phyloP scores from a whole-genome alignment of 1,139 yeast genomes.

The Taphrina communis region DNA sequence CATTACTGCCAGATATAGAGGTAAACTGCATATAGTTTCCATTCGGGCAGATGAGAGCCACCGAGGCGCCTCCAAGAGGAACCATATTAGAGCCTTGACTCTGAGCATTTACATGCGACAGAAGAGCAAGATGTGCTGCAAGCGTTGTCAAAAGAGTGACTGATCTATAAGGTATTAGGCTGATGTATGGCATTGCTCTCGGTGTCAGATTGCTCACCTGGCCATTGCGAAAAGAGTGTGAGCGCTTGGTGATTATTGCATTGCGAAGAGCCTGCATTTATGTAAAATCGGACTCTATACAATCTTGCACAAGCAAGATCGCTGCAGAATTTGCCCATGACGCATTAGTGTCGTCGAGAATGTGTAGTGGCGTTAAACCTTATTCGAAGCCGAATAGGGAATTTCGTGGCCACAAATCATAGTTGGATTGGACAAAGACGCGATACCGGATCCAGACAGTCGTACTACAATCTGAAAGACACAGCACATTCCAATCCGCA shows the following conservation, averaged over 20 bases:
- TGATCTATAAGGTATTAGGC: neutral
- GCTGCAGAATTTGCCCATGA: neutral
- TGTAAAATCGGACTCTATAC: neutral
- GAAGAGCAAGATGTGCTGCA: neutral
- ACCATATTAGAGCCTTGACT: constrained; percentile 21
- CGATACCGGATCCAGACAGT: neutral
- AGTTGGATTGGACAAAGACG: neutral
- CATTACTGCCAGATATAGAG: constrained; percentile 1
- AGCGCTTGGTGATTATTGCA: neutral
- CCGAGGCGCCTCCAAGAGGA: constrained; percentile 21
- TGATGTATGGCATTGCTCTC: neutral
- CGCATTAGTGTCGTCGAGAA: constrained; percentile 3
- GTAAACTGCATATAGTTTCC: constrained; percentile 24
- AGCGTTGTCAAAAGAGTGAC: neutral
- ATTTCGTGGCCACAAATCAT: neutral
- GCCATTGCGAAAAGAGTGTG: constrained; percentile 8
- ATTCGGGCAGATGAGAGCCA: constrained; percentile 24
- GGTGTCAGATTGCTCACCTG: neutral
- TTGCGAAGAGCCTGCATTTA: neutral
- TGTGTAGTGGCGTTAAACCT: constrained; percentile 1
- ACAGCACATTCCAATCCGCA: too few relatives aligned
- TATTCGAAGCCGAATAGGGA: constrained; percentile 9
- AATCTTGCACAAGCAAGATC: neutral
- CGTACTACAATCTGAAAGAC: neutral
- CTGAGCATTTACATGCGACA: constrained; percentile 2